These are phyloP conservation scores for Houttuynia cordata DNA, from an alignment of 164 flowering plant species.

Conservation along the genomic window DNA sequence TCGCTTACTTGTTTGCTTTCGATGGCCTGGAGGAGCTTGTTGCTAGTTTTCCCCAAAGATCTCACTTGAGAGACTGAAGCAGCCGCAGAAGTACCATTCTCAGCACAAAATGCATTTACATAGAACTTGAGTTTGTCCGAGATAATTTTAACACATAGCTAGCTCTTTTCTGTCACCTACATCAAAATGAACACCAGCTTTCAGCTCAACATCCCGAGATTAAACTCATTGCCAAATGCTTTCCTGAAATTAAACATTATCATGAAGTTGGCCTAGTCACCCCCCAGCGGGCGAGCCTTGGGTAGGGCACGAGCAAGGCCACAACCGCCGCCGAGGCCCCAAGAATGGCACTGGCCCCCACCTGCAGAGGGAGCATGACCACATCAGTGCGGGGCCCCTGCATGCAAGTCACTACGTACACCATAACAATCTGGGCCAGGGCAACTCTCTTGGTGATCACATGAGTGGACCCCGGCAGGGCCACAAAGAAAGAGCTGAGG, in stretches of 20 bases:
- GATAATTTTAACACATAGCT: constrained; percentile 32
- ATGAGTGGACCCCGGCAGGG: constrained; percentile 38
- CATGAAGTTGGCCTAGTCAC: constrained; percentile 15
- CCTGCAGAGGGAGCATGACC: constrained; percentile 51
- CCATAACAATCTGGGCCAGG: constrained; percentile 56
- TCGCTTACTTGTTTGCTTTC: constrained; percentile 43
- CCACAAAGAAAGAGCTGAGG: constrained; percentile 40
- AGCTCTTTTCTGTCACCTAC: constrained; percentile 46
- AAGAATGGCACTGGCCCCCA: constrained; percentile 54
- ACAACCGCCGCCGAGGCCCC: constrained; percentile 58
- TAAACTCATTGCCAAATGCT: not conserved
- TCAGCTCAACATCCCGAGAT: not conserved
- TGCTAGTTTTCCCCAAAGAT: constrained; percentile 20
- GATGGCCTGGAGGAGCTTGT: constrained; percentile 38
- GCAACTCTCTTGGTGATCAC: constrained; percentile 51
- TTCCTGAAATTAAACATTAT: not conserved
- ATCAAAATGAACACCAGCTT: not conserved
- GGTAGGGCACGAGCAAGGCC: constrained; percentile 60
- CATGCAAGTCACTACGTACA: constrained; percentile 33
- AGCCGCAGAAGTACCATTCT: constrained; percentile 24
- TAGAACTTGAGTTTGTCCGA: constrained; percentile 43
- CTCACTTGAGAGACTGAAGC: constrained; percentile 50
- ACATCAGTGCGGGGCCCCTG: constrained; percentile 28
- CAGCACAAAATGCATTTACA: constrained; percentile 52
- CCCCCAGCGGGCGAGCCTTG: constrained; percentile 48